Percentiles rank a stretch among this genome's conserved stretches.
Evolutionary conservation across 2,329 filamentous ascomycete species (phyloP).

Genomic region (Talaromyces sp.): DNA sequence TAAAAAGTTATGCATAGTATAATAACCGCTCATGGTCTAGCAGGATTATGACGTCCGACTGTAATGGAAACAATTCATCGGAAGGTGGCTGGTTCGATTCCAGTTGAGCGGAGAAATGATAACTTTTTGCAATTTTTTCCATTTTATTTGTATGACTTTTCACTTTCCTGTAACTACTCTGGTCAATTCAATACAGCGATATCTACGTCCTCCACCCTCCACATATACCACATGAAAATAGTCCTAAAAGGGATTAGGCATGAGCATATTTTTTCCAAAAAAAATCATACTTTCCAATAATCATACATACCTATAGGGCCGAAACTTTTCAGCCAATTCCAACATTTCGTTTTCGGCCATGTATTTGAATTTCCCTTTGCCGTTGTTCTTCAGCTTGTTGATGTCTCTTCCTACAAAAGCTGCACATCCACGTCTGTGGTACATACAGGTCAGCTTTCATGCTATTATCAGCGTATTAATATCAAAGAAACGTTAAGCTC

Average conservation of each 20-base stretch:
- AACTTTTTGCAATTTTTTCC: background rate
- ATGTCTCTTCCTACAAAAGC: conserved; percentile 79
- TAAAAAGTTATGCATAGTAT: background rate
- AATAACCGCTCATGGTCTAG: background rate
- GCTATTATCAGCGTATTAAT: background rate
- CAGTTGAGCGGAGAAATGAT: conserved; percentile 1
- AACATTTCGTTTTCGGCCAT: conserved; percentile 93
- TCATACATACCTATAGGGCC: conserved; percentile 63
- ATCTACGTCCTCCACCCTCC: conserved; percentile 77
- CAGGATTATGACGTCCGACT: background rate
- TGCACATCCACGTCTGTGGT: conserved; percentile 72
- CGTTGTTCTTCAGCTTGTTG: conserved; percentile 70
- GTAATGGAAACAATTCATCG: background rate
- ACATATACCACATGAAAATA: conserved; percentile 99
- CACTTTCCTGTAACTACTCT: background rate
- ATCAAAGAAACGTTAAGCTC: conserved; percentile 24
- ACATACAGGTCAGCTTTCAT: background rate
- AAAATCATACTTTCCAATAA: too few relatives aligned
- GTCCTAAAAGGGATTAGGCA: conserved; percentile 50
- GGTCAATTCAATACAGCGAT: conserved; percentile 45
- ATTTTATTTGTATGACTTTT: background rate
- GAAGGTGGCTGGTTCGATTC: background rate
- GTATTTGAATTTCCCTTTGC: conserved; percentile 93
- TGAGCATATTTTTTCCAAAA: background rate
- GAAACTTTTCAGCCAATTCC: conserved; percentile 71